Evolutionary conservation across 2,329 filamentous ascomycete genomes (phyloP), one percentile per base, ranked within the genome.

Genomic region (Neobulgaria alba): DNA sequence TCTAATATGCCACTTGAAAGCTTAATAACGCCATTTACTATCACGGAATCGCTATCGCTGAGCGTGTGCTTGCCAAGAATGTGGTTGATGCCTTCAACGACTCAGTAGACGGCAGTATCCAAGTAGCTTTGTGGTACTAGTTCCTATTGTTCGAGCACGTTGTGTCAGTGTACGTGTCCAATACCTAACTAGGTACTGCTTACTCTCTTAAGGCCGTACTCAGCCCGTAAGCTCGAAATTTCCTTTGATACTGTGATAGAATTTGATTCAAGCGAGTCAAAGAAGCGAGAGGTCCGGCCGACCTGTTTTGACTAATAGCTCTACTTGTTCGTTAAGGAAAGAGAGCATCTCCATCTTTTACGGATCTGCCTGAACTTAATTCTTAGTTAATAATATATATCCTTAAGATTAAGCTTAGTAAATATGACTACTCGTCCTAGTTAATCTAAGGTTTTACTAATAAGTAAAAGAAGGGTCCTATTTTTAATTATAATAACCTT

Each of bases 321-420:
- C 41, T 18, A 56, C 42, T 39, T 55, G 43, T 41, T 45, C 30
- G 23, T 46, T 33, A 32, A 56, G 43, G 40, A 51, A 48, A 30
- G 46, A 42, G 17, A 55, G 43, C 15, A 56, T 38, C 38, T 51
- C 34, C n/a, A 51, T 52, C 26, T 51, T 43, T 41, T 47, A 41
- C 21, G n/a, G n/a, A n/a, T n/a, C n/a, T n/a, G n/a, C n/a, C n/a
- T n/a, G n/a, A n/a, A n/a, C n/a, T n/a, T n/a, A n/a, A n/a, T n/a
- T n/a, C n/a, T n/a, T n/a, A n/a, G n/a, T n/a, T n/a, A n/a, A n/a
- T n/a, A n/a, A n/a, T n/a, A n/a, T n/a, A n/a, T n/a, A n/a, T n/a
- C n/a, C n/a, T n/a, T n/a, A n/a, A n/a, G n/a, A n/a, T n/a, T n/a
- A n/a, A n/a, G n/a, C n/a, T n/a, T n/a, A n/a, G n/a, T n/a, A n/a